These are phyloP conservation scores for Trichoderma sp. DNA, from an alignment of 2,329 filamentous ascomycete species.

Conservation along the genomic window DNA sequence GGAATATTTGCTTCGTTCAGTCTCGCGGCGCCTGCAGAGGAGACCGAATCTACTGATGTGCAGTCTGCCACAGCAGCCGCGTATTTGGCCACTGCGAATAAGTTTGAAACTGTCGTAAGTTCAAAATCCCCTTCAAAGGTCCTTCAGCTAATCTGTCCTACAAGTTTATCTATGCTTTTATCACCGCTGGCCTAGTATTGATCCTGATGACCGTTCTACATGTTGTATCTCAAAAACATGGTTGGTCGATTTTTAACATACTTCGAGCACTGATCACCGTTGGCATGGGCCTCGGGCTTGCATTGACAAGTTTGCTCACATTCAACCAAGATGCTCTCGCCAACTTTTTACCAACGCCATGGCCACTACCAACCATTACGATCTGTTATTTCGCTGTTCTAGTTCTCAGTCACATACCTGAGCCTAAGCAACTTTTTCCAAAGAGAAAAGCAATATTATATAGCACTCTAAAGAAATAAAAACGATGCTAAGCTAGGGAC, in stretches of 20 bases:
- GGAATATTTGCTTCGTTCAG: not conserved
- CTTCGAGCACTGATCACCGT: not conserved
- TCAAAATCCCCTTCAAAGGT: not conserved
- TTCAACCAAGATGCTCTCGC: not conserved
- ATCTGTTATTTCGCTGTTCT: not conserved
- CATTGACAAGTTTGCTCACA: not conserved
- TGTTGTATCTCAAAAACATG: not conserved
- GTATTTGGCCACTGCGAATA: not conserved
- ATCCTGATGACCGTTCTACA: not conserved
- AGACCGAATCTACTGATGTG: not conserved
- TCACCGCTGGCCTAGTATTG: not conserved
- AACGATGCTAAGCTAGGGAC: not conserved
- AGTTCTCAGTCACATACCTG: not conserved
- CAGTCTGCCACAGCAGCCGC: not conserved
- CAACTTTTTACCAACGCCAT: not conserved
- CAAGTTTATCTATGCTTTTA: not conserved
- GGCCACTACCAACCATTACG: not conserved
- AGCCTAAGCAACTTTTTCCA: not conserved
- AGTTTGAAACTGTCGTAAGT: not conserved
- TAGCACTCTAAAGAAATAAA: not conserved
- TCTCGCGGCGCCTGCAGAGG: not conserved
- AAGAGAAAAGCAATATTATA: not conserved
- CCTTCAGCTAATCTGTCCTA: not conserved
- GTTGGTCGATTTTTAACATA: not conserved
- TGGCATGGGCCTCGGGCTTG: not conserved